A percentile compares a stretch with the other conserved stretches of the same genome.
phyloP scores from a whole-genome alignment of 805 yeast genomes.

The Candida mattraensis region DNA sequence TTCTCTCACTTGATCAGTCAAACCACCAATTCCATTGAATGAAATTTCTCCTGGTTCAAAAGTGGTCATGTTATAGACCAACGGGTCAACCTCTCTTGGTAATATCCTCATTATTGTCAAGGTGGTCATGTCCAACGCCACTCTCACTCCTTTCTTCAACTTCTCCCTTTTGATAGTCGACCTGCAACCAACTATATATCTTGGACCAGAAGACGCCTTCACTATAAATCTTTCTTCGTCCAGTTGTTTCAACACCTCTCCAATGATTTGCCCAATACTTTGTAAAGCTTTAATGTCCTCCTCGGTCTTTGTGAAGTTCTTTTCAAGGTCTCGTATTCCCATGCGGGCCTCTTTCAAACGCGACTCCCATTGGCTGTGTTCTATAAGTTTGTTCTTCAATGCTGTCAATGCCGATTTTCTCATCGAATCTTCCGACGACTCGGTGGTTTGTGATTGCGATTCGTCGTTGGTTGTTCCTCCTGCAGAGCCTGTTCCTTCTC shows the following conservation, averaged over 20 bases:
- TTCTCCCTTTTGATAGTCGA: conserved; percentile 83
- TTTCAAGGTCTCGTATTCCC: conserved; percentile 79
- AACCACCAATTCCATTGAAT: conserved; percentile 94
- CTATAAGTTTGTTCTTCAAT: conserved; percentile 82
- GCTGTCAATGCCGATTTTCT: conserved; percentile 74
- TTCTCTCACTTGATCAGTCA: conserved; percentile 93
- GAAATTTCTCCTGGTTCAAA: conserved; percentile 97
- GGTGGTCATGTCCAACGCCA: conserved; percentile 96
- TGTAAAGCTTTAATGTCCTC: conserved; percentile 96
- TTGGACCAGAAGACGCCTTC: conserved; percentile 94
- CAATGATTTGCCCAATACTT: conserved; percentile 95
- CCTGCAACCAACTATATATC: conserved; percentile 97
- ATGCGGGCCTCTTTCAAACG: conserved; percentile 80
- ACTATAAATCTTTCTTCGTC: conserved; percentile 95
- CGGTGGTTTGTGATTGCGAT: conserved; percentile 29
- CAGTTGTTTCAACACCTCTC: conserved; percentile 93
- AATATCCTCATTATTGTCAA: conserved; percentile 95
- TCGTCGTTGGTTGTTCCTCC: conserved; percentile 27
- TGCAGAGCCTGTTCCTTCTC: conserved; percentile 11
- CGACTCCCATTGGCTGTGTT: conserved; percentile 94
- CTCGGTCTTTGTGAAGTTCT: conserved; percentile 87
- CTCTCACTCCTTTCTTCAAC: conserved; percentile 91
- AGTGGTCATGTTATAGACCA: conserved; percentile 97
- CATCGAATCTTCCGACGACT: conserved; percentile 23
- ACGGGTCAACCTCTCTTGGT: conserved; percentile 97